Base-by-base conservation (phyloP, 176 grass and related monocot genomes). In the Oryza australiensis region DNA sequence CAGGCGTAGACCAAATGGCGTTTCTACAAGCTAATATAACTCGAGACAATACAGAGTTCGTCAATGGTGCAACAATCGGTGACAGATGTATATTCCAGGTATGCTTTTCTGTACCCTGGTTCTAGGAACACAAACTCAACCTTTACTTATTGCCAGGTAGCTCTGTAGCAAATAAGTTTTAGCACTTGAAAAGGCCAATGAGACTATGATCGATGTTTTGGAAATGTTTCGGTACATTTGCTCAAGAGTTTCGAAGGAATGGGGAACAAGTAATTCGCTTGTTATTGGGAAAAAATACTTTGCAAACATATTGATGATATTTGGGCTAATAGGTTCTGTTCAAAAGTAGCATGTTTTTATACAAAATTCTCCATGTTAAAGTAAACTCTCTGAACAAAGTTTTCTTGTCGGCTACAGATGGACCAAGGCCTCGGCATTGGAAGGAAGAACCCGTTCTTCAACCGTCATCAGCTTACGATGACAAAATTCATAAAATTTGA, bases 361-460 rank as follows among this genome's bases (percentile, higher is more conserved):
- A 49, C 2, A 49, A 49, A 49, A 49, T 49, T 49, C 46, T 49
- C 45, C 45, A 48, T 16, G 45, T 5, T 48, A 48, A 16, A 48
- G 13, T 81, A 33, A 28, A 45, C 63, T 1, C 22, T 46, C 63
- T 83, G 68, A 82, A 77, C 3, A 14, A 66, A 53, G 29, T 38
- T 71, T 29, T 74, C 46, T 18, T 72, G 82, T 55, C 5, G 26
- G 26, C 73, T 86, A 70, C 89, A 98, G 96, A 73, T 98, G 62
- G 96, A 98, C 62, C 96, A 98, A 91, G 96, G 96, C 38, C 82
- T 98, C 68, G 96, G 96, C 28, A 95, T 98, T n/a, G 96, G 96
- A 41, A 95, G 85, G 82, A 98, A 95, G 70, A 95, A 86, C 34
- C 96, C 96, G 0, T 86, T 95, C 82, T 98, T 98, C 88, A 95